phyloP scores from a whole-genome alignment of 306 rosid genomes.

The Astragalus glycyphyllos region DNA sequence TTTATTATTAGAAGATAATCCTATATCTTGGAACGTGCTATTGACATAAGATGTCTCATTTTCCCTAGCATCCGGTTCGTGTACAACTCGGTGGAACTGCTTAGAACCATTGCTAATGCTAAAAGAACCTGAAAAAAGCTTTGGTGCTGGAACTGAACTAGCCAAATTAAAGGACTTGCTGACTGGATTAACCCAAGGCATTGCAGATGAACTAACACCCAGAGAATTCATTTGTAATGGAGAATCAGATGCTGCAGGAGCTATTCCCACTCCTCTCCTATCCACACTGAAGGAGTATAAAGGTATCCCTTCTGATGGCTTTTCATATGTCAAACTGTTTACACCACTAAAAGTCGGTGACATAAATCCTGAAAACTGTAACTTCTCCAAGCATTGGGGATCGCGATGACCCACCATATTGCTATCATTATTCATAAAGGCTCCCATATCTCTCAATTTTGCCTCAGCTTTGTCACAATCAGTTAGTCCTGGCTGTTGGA shows the following conservation, averaged over 20 bases:
- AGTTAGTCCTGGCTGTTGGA: slow-evolving; percentile 64
- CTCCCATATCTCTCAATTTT: slow-evolving; percentile 78
- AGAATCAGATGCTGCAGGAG: slow-evolving; percentile 84
- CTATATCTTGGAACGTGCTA: slow-evolving; percentile 75
- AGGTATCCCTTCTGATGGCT: slow-evolving; percentile 90
- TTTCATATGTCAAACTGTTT: slow-evolving; percentile 79
- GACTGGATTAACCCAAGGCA: slow-evolving; percentile 92
- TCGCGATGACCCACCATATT: slow-evolving; percentile 69
- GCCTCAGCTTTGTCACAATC: slow-evolving; percentile 72
- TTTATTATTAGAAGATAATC: slow-evolving; percentile 62
- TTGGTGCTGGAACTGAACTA: slow-evolving; percentile 92
- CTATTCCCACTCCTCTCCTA: slow-evolving; percentile 69
- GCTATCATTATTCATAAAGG: slow-evolving; percentile 56
- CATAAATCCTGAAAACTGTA: slow-evolving; percentile 90
- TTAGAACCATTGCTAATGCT: slow-evolving; percentile 78
- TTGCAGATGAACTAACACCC: slow-evolving; percentile 83
- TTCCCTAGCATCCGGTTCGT: slow-evolving; percentile 95
- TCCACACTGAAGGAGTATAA: slow-evolving; percentile 91
- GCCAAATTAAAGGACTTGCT: slow-evolving; percentile 87
- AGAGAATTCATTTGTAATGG: slow-evolving; percentile 71
- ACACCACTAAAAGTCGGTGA: slow-evolving; percentile 79
- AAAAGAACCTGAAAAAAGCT: slow-evolving; percentile 86
- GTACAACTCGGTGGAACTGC: slow-evolving; percentile 96
- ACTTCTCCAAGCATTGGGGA: slow-evolving; percentile 68
- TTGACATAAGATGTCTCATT: slow-evolving; percentile 64